A percentile compares a stretch with the other conserved stretches of the same genome.
phyloP scores from a whole-genome alignment of 2,329 filamentous ascomycete species.

The Aureobasidium subglaciale region DNA sequence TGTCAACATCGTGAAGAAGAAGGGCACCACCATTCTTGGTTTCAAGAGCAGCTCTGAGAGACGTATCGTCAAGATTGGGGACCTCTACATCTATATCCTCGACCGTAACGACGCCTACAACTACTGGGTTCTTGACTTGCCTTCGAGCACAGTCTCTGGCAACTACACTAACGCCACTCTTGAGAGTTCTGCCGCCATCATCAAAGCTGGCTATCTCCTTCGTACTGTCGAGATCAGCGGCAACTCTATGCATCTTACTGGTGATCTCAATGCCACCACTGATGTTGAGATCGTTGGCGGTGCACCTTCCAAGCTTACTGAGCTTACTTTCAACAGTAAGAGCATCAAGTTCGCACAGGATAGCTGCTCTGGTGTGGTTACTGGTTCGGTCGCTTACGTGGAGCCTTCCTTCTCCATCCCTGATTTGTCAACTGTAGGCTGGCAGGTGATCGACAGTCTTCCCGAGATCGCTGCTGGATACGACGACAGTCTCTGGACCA shows the following conservation, averaged over 20 bases:
- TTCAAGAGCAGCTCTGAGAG: constrained; percentile 51
- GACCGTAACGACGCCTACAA: constrained; percentile 54
- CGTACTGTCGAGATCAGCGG: constrained; percentile 52
- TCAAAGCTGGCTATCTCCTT: constrained; percentile 59
- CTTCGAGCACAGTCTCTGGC: constrained; percentile 28
- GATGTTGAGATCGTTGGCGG: constrained; percentile 61
- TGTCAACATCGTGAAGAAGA: constrained; percentile 30
- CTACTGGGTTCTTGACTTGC: constrained; percentile 58
- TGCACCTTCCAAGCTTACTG: constrained; percentile 44
- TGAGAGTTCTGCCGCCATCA: constrained; percentile 41
- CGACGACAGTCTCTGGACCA: constrained; percentile 61
- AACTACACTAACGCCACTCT: constrained; percentile 29
- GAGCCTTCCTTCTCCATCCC: constrained; percentile 50
- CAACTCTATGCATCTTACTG: constrained; percentile 54
- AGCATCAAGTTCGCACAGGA: constrained; percentile 30
- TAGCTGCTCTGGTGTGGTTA: constrained; percentile 31
- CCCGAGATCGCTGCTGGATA: constrained; percentile 60
- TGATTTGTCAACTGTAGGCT: constrained; percentile 45
- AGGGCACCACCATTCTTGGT: constrained; percentile 42
- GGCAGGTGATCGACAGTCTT: constrained; percentile 64
- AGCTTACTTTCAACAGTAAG: constrained; percentile 56
- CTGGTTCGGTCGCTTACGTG: constrained; percentile 45
- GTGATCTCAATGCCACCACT: constrained; percentile 66
- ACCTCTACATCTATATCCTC: constrained; percentile 51
- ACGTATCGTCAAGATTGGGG: constrained; percentile 44